Evolutionary conservation across 768 basidiomycete genomes (phyloP), one percentile per base, ranked within the genome.

Genomic region (Mycena metata): DNA sequence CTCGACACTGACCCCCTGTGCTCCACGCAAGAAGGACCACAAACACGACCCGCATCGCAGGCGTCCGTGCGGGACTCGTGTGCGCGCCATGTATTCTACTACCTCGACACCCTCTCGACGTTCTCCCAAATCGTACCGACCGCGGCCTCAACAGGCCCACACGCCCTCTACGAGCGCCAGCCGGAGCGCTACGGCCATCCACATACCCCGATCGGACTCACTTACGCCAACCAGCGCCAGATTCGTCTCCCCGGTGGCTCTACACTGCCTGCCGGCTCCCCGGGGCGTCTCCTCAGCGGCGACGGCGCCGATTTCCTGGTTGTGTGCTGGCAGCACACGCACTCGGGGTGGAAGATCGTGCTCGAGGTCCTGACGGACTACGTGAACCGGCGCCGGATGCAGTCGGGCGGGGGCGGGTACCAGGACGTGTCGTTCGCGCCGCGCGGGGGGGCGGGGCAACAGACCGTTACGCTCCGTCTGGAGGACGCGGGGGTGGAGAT

Each of bases 331-430:
- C 85, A 91, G 69, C 90, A 92, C 70, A 83, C 89, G 50, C 90
- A 95, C 74, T 94, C 92, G 9, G 95, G 93, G 3, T 98, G 96
- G 96, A 91, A 88, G 70, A 77, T 97, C 16, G 79, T 97, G 8
- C 77, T 95, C n/a, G 95, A 96, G 72, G 81, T 96, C 11, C 81
- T 97, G 59, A 88, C 88, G 5, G 91, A 92, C 74, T 94, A 91
- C 74, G 89, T 91, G 62, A 89, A 88, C 65, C 86, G 87, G 35
- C 80, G 84, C 64, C 84, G 88, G 12, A 77, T 83, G 73, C 80
- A 85, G 52, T 78, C 80, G 50, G 81, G 80, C 11, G 75, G 79
- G 66, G 81, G 80, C 24, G 77, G 83, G 15, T 88, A 87, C 72
- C 83, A 84, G 54, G 86, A 88, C 47, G 82, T 86, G 12, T 86